These are phyloP conservation scores for Capsicum pubescens DNA, from an alignment of 257 asterid species.

Conservation along the genomic window DNA sequence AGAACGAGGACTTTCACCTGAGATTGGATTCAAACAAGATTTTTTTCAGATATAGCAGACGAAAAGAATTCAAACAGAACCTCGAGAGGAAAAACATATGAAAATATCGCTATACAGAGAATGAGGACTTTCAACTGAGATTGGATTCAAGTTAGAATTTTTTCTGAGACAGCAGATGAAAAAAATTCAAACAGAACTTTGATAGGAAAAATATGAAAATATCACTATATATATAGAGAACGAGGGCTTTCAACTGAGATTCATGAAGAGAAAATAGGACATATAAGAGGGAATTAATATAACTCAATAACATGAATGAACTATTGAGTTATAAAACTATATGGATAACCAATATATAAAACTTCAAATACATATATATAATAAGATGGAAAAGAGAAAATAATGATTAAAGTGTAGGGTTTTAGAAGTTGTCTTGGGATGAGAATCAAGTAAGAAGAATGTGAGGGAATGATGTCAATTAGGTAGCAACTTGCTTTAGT, in stretches of 20 bases:
- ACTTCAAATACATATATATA: constrained; percentile 13
- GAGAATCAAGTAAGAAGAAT: constrained; percentile 53
- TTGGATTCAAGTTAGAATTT: not conserved
- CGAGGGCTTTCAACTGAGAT: too few relatives aligned
- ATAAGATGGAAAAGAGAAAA: not conserved
- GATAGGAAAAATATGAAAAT: not conserved
- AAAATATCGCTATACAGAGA: not conserved
- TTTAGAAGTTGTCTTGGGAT: constrained; percentile 57
- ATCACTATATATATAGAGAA: fast-evolving
- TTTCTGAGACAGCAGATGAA: not conserved
- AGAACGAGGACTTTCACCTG: too few relatives aligned
- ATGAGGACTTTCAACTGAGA: too few relatives aligned
- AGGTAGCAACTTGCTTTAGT: constrained; percentile 69
- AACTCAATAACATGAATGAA: not conserved
- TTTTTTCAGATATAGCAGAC: not conserved
- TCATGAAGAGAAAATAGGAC: not conserved
- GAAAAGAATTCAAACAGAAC: not conserved
- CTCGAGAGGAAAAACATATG: not conserved
- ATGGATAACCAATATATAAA: not conserved
- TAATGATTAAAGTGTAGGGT: not conserved
- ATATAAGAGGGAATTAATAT: not conserved
- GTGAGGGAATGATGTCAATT: constrained; percentile 72
- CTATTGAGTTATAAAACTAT: not conserved
- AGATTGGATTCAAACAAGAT: not conserved
- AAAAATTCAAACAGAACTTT: not conserved